Conservation (phyloP, 1,139 yeast species). For the Diutina rugosa region DNA sequence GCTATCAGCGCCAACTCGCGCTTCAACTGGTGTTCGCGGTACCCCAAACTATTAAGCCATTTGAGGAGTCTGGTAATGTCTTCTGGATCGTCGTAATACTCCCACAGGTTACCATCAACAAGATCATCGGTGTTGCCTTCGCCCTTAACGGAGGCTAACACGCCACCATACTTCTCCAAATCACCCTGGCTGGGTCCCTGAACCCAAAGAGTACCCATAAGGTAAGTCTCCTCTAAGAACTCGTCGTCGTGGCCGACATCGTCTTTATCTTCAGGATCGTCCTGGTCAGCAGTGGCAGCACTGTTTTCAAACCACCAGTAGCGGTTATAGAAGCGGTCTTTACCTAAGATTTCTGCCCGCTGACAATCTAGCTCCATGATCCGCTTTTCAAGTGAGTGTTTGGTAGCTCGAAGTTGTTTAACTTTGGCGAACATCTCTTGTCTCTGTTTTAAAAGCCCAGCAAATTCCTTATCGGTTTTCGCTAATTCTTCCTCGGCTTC, state of each 20-base stretch:
- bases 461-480: conserved; percentile 31
- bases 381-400: conserved; percentile 39
- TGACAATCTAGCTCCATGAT: conserved; percentile 65
- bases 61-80: conserved; percentile 43
- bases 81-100: conserved; percentile 50
- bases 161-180: conserved; percentile 20
- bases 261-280: conserved; percentile 20
- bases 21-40: conserved; percentile 53
- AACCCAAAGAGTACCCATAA: conserved; percentile 85
- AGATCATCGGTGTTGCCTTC: conserved; percentile 33
- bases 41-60: conserved; percentile 72
- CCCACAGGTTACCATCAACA: conserved; percentile 47
- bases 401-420: conserved; percentile 31
- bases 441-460: conserved; percentile 29
- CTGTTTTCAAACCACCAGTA: conserved; percentile 94
- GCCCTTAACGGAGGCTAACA: conserved; percentile 39
- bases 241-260: conserved; percentile 26
- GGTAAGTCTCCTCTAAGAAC: conserved; percentile 43
- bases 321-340: conserved; percentile 71
- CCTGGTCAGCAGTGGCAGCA: conserved; percentile 49
- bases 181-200: conserved; percentile 83
- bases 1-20: conserved; percentile 48
- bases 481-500: conserved; percentile 38
- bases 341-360: conserved; percentile 65
- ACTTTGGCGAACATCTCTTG: conserved; percentile 25